These are phyloP conservation scores for Dryas octopetala DNA, from an alignment of 306 rosid species.

Conservation along the genomic window DNA sequence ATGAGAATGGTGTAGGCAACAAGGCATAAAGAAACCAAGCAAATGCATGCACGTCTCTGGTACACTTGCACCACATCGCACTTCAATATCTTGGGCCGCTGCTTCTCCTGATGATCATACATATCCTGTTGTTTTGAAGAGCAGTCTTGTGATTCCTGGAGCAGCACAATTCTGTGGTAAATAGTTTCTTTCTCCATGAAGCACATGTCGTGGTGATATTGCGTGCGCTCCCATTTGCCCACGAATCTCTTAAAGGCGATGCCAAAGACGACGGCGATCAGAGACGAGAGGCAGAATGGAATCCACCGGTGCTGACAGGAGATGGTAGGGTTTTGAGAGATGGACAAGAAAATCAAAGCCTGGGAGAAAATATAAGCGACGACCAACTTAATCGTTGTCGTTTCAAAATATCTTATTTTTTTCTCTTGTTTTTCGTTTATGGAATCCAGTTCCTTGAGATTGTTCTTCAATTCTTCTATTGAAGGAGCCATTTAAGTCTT, in stretches of 20 bases:
- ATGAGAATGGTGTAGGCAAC: not conserved
- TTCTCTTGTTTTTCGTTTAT: not conserved
- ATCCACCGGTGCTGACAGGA: not conserved
- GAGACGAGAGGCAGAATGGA: not conserved
- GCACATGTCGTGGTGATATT: not conserved
- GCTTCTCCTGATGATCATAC: not conserved
- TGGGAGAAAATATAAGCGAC: not conserved
- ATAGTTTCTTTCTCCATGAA: not conserved
- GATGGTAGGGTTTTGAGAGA: not conserved
- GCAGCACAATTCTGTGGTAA: not conserved
- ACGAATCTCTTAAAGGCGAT: not conserved
- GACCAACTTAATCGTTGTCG: not conserved
- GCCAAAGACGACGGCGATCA: not conserved
- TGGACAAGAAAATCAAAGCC: not conserved
- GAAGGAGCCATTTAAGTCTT: not conserved
- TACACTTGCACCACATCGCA: not conserved
- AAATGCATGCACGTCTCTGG: not conserved
- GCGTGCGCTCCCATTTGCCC: not conserved
- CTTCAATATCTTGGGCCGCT: not conserved
- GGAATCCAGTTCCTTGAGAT: not conserved
- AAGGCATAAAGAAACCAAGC: not conserved
- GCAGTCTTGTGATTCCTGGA: not conserved
- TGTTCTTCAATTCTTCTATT: not conserved
- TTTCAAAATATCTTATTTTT: not conserved
- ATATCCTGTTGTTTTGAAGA: not conserved